Base-by-base conservation (phyloP, 2,329 filamentous ascomycete genomes). In the Fusarium begoniae region DNA sequence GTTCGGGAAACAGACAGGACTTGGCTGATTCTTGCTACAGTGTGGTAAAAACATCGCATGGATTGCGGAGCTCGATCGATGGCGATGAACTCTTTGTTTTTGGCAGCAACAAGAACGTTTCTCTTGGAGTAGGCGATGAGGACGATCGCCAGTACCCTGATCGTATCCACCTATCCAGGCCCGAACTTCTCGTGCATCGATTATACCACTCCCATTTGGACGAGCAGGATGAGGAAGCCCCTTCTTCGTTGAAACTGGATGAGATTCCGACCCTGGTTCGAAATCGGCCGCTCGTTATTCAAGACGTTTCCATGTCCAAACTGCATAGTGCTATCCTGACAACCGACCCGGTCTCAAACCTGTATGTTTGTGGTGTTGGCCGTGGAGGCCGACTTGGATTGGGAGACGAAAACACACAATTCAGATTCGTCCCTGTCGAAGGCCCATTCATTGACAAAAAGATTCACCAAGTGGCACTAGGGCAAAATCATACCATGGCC, bases 101-200 rank as follows among this genome's bases (percentile, higher is more conserved):
- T 82, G 96, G 96, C 56, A 98, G 95, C 83, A 99, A 98, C 83
- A 97, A 96, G 79, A 99, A 99, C 76, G 84, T 97, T 15, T 96
- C 94, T 0, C 88, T 99, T 28, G 96, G 96, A 3, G 92, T 98
- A 69, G 95, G 95, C n/a, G 95, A 99, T 79, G 93, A 97, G 78
- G 95, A 98, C 80, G 96, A 99, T 80, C 91, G 96, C 7, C 95
- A 98, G 73, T 97, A 93, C 78, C 96, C 96, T 0, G 96, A 98
- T 81, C 92, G 94, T 15, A 90, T 98, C 17, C 85, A 87, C 38
- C 82, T 98, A 40, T 89, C 90, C 63, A 90, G 96, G 22, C 94
- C 96, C 0, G 91, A 94, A 30, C 90, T 94, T 79, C 86, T 98
- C 4, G 82, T 98, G 20, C 89, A 90, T 56, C 87, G 90, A 53